A percentile compares a stretch with the other conserved stretches of the same genome.
These are phyloP conservation scores for Dysphania ambrosioides DNA, from an alignment of 148 eudicot genomes.

Conservation along the genomic window DNA sequence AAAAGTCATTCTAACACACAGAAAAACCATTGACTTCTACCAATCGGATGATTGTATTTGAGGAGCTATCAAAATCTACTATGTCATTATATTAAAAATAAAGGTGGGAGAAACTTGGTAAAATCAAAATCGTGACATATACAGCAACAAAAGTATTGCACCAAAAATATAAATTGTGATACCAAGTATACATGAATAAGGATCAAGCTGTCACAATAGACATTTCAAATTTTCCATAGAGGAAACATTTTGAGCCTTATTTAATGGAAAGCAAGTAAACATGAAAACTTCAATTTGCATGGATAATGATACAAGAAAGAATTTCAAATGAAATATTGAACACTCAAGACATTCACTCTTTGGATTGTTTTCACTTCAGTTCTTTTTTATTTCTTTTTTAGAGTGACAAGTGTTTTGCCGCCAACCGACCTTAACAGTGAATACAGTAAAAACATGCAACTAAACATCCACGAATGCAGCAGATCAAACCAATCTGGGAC, in stretches of 20 bases:
- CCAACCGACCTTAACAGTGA: conserved; percentile 3
- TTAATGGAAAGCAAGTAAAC: neutral
- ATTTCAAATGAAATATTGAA: neutral
- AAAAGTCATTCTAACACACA: neutral
- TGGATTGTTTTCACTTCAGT: neutral
- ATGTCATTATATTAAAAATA: no score
- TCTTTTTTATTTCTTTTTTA: neutral
- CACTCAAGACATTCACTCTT: neutral
- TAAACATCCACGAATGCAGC: neutral
- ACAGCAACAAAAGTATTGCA: neutral
- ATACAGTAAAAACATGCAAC: neutral
- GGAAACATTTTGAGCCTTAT: neutral
- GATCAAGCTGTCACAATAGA: neutral
- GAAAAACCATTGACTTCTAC: neutral
- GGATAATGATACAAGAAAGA: neutral
- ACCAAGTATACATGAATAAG: neutral
- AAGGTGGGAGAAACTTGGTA: neutral
- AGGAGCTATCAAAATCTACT: neutral
- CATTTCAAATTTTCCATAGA: neutral
- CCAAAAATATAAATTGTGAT: neutral
- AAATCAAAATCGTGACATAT: no score
- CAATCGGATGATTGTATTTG: no score
- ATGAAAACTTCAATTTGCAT: neutral
- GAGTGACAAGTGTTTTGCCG: neutral
- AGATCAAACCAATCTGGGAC: neutral